phyloP scores from a whole-genome alignment of 257 asterid species.

The Echites panduratus region DNA sequence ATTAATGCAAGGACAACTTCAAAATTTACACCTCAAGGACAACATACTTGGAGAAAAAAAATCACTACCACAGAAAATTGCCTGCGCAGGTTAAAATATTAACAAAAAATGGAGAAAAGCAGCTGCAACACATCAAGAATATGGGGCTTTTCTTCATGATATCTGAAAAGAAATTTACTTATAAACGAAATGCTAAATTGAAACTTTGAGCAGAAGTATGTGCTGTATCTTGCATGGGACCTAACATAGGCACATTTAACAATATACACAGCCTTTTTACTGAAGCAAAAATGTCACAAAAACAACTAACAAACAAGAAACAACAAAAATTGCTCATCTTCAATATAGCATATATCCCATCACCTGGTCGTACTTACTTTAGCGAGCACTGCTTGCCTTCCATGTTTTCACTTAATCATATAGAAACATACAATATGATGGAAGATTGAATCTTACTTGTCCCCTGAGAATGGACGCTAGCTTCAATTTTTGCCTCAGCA shows the following conservation, averaged over 20 bases:
- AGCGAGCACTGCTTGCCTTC: not conserved
- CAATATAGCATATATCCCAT: not conserved
- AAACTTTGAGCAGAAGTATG: not conserved
- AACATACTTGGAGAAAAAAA: not conserved
- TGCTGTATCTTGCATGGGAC: not conserved
- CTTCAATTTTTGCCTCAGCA: constrained; percentile 88
- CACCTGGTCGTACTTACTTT: not conserved
- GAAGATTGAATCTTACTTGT: constrained; percentile 51
- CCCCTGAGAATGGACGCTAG: constrained; percentile 82
- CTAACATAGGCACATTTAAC: not conserved
- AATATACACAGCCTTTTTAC: not conserved
- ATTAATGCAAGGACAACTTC: not conserved
- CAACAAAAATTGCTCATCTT: not conserved
- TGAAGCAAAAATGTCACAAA: not conserved
- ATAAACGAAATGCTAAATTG: not conserved
- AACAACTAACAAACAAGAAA: not conserved
- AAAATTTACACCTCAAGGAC: not conserved
- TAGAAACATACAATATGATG: constrained; percentile 11
- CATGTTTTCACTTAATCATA: not conserved
- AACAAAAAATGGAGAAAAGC: not conserved
- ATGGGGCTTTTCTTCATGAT: not conserved
- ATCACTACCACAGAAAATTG: not conserved
- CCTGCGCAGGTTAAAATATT: not conserved
- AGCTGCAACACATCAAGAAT: not conserved
- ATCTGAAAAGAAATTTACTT: not conserved